Evolutionary conservation across 2,329 filamentous ascomycete species (phyloP).

Genomic region (Colletotrichum spaethianum): DNA sequence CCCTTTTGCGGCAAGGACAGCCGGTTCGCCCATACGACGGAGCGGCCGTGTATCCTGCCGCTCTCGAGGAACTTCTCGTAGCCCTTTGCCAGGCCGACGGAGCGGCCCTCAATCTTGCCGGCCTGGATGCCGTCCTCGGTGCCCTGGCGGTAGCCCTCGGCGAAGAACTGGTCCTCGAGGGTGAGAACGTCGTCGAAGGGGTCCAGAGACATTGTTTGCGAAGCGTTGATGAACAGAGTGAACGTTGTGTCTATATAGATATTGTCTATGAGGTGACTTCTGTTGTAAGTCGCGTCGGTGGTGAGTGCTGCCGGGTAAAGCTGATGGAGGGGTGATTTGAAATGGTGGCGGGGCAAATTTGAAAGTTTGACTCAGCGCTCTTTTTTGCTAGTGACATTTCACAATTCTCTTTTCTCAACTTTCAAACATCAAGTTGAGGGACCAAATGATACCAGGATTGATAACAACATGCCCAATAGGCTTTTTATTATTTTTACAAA

Average conservation of each 20-base stretch:
- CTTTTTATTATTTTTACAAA: too few relatives aligned
- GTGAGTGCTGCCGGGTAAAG: conserved; percentile 1
- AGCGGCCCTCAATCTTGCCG: conserved; percentile 88
- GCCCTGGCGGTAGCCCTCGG: conserved; percentile 84
- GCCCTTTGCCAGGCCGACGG: conserved; percentile 91
- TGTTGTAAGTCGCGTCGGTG: neutral
- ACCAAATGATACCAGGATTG: neutral
- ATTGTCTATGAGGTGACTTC: neutral
- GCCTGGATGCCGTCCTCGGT: conserved; percentile 80
- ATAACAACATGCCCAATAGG: neutral
- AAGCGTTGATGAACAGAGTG: fast-evolving
- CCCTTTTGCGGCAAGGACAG: conserved; percentile 53
- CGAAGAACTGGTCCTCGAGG: conserved; percentile 81
- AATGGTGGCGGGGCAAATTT: conserved; percentile 35
- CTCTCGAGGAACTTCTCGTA: conserved; percentile 92
- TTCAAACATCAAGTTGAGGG: neutral
- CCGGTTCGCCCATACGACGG: conserved; percentile 87
- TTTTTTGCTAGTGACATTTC: conserved; percentile 34
- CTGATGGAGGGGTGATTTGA: conserved; percentile 34
- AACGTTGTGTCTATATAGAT: too few relatives aligned
- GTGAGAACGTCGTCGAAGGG: conserved; percentile 71
- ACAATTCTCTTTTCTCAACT: neutral
- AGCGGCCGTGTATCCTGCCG: conserved; percentile 83
- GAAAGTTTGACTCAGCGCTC: conserved; percentile 37
- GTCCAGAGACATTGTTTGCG: conserved; percentile 55